Conservation (phyloP, 225 moss, liverwort and hornwort genomes). For the Asterella californica region DNA sequence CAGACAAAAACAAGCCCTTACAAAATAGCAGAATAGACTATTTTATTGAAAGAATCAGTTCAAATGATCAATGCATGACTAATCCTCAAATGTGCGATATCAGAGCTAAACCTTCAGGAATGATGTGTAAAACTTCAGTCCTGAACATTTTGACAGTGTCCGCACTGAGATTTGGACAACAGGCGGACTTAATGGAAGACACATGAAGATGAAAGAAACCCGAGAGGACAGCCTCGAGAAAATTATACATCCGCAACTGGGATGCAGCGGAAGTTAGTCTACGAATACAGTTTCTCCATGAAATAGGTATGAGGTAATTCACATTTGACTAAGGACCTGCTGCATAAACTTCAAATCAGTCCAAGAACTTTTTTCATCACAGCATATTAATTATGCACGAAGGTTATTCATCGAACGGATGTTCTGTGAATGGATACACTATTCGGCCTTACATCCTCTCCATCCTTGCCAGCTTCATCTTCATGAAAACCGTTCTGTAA, state of each 20-base stretch:
- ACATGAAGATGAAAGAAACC: neutral
- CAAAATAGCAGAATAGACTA: neutral
- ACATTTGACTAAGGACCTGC: neutral
- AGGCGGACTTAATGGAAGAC: no score
- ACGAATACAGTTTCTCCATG: neutral
- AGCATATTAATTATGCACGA: neutral
- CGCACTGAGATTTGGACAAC: neutral
- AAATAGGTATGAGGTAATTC: neutral
- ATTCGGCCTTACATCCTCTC: constrained; percentile 39
- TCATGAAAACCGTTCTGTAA: constrained; percentile 32
- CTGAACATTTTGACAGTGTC: neutral
- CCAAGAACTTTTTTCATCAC: neutral
- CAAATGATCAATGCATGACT: neutral
- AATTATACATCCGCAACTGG: neutral
- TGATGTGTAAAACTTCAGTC: neutral
- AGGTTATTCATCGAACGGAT: no score
- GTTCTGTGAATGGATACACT: neutral
- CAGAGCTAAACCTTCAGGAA: neutral
- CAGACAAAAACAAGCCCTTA: no score
- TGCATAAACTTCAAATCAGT: neutral
- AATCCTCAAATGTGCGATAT: neutral
- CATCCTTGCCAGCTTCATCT: constrained; percentile 32
- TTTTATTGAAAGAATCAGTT: neutral
- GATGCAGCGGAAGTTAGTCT: neutral
- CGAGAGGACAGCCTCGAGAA: neutral